Percentiles rank a stretch among this genome's conserved stretches.
Evolutionary conservation across 2,329 filamentous ascomycete genomes (phyloP).

Genomic region (Penicillium sp.): DNA sequence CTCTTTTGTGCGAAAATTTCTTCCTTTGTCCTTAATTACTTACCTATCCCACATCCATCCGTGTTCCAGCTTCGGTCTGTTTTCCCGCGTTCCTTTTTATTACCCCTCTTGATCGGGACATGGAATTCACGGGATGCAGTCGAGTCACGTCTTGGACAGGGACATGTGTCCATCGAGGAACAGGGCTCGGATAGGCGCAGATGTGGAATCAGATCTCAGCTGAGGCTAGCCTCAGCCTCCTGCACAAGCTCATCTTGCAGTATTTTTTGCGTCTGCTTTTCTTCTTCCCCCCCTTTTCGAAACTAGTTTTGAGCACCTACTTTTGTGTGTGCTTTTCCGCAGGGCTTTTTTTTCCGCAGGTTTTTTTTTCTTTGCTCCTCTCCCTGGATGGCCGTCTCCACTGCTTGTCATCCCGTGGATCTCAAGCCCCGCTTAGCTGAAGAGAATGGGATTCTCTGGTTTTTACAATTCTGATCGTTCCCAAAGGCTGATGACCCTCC

Average conservation of each 20-base stretch:
- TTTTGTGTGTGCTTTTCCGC: not conserved
- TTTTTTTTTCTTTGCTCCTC: not conserved
- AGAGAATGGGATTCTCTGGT: conserved; percentile 3
- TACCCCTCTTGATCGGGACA: not conserved
- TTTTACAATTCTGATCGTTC: not conserved
- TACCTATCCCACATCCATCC: not conserved
- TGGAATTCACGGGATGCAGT: not conserved
- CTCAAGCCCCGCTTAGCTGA: conserved; percentile 2
- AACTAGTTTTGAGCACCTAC: not conserved
- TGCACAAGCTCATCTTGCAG: not conserved
- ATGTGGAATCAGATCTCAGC: not conserved
- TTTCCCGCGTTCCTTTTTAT: not conserved
- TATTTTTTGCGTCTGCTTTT: not conserved
- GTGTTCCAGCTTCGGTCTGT: not conserved
- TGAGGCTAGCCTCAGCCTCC: not conserved
- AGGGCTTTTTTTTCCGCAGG: not conserved
- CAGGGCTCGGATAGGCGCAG: not conserved
- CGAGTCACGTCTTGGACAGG: not conserved
- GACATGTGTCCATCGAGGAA: not conserved
- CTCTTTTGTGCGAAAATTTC: not conserved
- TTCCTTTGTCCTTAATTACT: not conserved
- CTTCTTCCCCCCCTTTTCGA: not conserved
- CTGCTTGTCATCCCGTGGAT: not conserved
- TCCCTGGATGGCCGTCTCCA: not conserved
- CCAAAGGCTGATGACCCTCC: conserved; percentile 3